phyloP scores from a whole-genome alignment of 2,329 filamentous ascomycete genomes.

The Talaromyces piceae region DNA sequence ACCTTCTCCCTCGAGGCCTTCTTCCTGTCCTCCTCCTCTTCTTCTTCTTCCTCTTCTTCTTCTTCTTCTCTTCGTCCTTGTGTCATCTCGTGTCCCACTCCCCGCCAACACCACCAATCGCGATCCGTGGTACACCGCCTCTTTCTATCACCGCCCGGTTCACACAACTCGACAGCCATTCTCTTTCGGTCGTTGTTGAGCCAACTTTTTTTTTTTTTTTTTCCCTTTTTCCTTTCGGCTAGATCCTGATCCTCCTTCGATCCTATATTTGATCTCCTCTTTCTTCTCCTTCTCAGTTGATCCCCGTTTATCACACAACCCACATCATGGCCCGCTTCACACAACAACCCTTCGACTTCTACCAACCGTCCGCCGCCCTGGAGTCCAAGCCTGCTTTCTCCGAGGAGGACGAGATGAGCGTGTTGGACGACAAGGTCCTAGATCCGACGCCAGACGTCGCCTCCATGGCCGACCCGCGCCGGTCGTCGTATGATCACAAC shows the following conservation, averaged over 20 bases:
- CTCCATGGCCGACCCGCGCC: slow-evolving; percentile 36
- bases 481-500: slow-evolving; percentile 41
- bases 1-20: neutral
- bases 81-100: slow-evolving; percentile 10
- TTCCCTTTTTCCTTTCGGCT: no score
- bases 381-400: slow-evolving; percentile 35
- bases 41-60: neutral
- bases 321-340: slow-evolving; percentile 40
- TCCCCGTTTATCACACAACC: no score
- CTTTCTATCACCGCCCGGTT: neutral
- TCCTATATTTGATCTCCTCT: no score
- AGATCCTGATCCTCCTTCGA: no score
- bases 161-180: neutral
- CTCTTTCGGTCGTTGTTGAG: neutral
- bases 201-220: neutral
- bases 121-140: slow-evolving; percentile 4
- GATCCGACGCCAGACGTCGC: slow-evolving; percentile 46
- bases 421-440: slow-evolving; percentile 44
- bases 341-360: slow-evolving; percentile 37
- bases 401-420: slow-evolving; percentile 47
- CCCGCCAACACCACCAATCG: slow-evolving; percentile 6
- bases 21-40: slow-evolving; percentile 2
- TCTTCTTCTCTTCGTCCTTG: neutral
- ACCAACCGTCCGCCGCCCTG: slow-evolving; percentile 36
- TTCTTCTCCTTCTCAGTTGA: no score